Evolutionary conservation across 331 rosid species (phyloP).

Genomic region (Malus hybrid): DNA sequence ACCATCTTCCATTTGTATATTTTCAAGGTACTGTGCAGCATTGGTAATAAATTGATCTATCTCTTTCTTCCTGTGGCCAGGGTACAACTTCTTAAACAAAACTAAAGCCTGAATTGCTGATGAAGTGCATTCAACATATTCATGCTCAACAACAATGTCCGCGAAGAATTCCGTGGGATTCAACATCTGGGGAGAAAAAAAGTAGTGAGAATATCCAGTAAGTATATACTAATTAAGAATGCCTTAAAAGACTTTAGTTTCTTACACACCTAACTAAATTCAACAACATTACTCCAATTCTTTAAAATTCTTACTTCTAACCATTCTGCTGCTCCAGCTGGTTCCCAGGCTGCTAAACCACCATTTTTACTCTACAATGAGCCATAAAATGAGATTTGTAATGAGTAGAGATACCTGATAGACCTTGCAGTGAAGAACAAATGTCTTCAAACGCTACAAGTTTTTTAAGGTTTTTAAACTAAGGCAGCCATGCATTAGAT

Average conservation of each 20-base stretch:
- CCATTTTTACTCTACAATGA: slow-evolving; percentile 55
- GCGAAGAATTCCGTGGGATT: slow-evolving; percentile 65
- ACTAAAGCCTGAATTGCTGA: too few species aligned
- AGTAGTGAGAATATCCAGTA: background rate
- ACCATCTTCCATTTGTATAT: slow-evolving; percentile 2
- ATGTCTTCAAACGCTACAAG: background rate
- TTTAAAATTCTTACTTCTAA: background rate
- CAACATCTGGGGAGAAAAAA: slow-evolving; percentile 26
- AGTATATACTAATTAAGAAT: background rate
- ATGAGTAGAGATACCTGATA: background rate
- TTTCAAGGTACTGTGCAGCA: background rate
- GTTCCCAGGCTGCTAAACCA: slow-evolving; percentile 1
- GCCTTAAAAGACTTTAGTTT: background rate
- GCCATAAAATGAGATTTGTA: background rate
- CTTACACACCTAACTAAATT: background rate
- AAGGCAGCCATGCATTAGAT: background rate
- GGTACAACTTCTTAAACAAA: slow-evolving; percentile 11
- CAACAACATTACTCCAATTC: background rate
- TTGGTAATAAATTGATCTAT: background rate
- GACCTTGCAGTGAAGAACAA: background rate
- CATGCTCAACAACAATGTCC: slow-evolving; percentile 27
- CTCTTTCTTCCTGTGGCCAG: slow-evolving; percentile 10
- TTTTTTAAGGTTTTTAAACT: background rate
- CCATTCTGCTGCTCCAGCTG: too few species aligned
- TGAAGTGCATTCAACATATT: background rate